phyloP scores from a whole-genome alignment of 352 stramenopile genomes.

The Phytophthora sp. region DNA sequence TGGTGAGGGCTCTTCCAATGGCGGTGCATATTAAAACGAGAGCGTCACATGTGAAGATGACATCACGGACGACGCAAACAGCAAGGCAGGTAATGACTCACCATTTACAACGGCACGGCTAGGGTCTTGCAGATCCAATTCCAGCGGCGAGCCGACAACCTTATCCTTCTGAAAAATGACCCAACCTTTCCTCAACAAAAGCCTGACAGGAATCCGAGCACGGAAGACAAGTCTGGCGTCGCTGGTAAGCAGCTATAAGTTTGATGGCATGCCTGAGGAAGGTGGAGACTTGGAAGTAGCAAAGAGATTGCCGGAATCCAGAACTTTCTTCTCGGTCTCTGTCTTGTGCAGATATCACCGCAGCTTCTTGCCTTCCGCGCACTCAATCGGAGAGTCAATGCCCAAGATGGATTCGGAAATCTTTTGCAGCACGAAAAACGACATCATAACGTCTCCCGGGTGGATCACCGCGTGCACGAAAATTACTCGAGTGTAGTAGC shows the following conservation, averaged over 20 bases:
- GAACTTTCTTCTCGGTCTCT: too few relatives aligned
- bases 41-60: neutral
- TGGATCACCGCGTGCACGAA: too few relatives aligned
- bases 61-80: neutral
- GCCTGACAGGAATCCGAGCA: neutral
- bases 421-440: too few relatives aligned
- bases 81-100: neutral
- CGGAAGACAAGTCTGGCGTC: neutral
- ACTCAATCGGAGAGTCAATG: too few relatives aligned
- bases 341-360: too few relatives aligned
- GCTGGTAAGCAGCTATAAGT: neutral
- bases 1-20: neutral
- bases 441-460: too few relatives aligned
- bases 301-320: too few relatives aligned
- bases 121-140: neutral
- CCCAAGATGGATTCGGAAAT: too few relatives aligned
- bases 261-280: too few relatives aligned
- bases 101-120: neutral
- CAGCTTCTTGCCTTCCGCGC: too few relatives aligned
- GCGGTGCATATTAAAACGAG: neutral
- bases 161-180: neutral
- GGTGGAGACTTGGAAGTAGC: too few relatives aligned
- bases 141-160: neutral
- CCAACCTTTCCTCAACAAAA: neutral
- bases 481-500: too few relatives aligned